Base-by-base conservation (phyloP, 805 yeast species). In the Saturnispora galanensis region DNA sequence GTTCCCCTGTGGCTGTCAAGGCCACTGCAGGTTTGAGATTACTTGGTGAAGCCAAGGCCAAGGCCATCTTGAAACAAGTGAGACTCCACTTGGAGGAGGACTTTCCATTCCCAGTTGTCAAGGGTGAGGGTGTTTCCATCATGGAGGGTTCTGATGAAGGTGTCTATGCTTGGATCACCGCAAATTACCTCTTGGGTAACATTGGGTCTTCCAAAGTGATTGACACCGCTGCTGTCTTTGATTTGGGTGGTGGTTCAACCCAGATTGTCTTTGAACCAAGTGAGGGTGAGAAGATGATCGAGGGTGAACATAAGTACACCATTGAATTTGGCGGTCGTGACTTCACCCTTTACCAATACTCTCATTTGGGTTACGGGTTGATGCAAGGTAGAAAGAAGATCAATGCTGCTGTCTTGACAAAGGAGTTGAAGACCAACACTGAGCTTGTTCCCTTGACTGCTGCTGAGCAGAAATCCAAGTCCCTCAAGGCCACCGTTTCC, bases 101-200 rank as follows among this genome's bases (percentile, higher is more conserved):
- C 51, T 93, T 79, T 63, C 98, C 98, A 45, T 93, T 93, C 69
- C 83, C 96, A 2, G 87, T 93, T 40, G 95, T 89, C 41, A 79
- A 74, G 10, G 86, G 80, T 40, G 84, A 87, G 47, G 97, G 97
- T 50, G 73, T 93, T 48, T 73, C 89, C 10, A 85, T 93, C 58
- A 90, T 93, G 97, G 88, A 84, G 48, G 98, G 98, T 53, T 81
- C 79, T 48, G 95, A 90, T 55, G 98, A 94, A 70, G 99, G 98
- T 63, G 97, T 93, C 8, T 93, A 79, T 59, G 98, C 98, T 1
- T 93, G 99, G 99, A 84, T 93, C 63, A 93, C 99, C 26, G 81
- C 96, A 41, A 93, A 93, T 68, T 93, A 81, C 63, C 69, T 93
- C 52, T 73, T 90, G 54, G 97, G 97, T 35, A 93, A 90, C 68